Conservation (phyloP, 306 rosid species). For the Erythrophleum fordii region DNA sequence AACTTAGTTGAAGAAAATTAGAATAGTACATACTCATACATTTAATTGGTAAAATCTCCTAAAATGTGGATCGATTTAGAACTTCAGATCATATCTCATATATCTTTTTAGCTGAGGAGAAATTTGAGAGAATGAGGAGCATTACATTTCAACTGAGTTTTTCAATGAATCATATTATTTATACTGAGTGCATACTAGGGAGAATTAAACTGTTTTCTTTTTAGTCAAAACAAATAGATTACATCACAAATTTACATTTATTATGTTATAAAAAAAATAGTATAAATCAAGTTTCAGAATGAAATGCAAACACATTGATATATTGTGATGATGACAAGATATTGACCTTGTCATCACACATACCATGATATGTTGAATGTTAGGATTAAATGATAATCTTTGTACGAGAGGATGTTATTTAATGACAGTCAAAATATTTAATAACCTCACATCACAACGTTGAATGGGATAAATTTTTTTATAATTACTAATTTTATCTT, state of each 20-base stretch:
- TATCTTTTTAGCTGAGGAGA: too few relatives aligned
- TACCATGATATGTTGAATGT: too few relatives aligned
- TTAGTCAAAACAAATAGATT: not conserved
- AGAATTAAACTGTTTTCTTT: not conserved
- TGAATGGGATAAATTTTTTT: too few relatives aligned
- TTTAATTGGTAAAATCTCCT: not conserved
- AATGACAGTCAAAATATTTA: too few relatives aligned
- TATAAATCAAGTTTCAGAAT: not conserved
- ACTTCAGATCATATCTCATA: not conserved
- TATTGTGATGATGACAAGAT: too few relatives aligned
- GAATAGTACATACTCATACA: not conserved
- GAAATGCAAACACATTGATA: not conserved
- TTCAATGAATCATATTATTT: not conserved
- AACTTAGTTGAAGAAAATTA: not conserved
- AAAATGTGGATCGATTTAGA: not conserved
- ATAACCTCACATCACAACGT: too few relatives aligned
- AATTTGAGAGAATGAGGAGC: not conserved
- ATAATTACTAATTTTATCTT: too few relatives aligned
- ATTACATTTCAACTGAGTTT: not conserved
- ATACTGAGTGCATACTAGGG: not conserved
- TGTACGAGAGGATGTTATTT: too few relatives aligned
- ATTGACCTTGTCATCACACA: too few relatives aligned
- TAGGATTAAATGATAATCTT: too few relatives aligned
- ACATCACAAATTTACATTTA: not conserved
- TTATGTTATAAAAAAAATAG: not conserved